These are phyloP conservation scores for Microbotryum silenes-acaulis DNA, from an alignment of 1,284 basidiomycete genomes.

Conservation along the genomic window DNA sequence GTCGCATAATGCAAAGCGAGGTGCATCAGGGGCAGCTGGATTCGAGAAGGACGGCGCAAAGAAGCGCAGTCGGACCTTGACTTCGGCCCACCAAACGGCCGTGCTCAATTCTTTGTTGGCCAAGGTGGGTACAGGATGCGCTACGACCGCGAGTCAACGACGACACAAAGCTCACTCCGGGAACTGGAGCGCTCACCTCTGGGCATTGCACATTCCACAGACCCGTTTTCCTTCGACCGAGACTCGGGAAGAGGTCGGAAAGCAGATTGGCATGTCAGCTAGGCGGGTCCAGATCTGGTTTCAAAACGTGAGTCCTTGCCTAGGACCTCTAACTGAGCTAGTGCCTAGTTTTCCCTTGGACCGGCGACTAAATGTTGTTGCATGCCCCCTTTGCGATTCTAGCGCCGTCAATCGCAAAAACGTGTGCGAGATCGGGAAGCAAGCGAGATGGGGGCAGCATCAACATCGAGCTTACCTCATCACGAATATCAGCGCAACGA, in stretches of 20 bases:
- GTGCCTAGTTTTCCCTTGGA: no score
- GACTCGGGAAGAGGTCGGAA: slow-evolving; percentile 71
- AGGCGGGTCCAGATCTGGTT: slow-evolving; percentile 67
- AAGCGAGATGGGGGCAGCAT: slow-evolving; percentile 11
- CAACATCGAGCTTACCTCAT: background rate
- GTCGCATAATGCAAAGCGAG: slow-evolving; percentile 2
- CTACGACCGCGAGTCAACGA: background rate
- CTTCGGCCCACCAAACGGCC: slow-evolving; percentile 72
- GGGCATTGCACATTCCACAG: slow-evolving; percentile 41
- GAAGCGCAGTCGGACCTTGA: slow-evolving; percentile 60
- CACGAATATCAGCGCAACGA: slow-evolving; percentile 6
- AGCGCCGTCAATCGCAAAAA: slow-evolving; percentile 32
- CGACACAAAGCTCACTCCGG: slow-evolving; percentile 6
- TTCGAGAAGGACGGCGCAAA: slow-evolving; percentile 20
- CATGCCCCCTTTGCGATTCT: background rate
- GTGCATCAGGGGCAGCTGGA: background rate
- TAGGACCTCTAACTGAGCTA: background rate
- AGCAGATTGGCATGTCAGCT: slow-evolving; percentile 70
- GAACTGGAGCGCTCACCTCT: background rate
- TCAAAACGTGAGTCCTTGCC: slow-evolving; percentile 28
- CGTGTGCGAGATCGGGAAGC: slow-evolving; percentile 28
- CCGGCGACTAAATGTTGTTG: background rate
- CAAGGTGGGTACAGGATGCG: slow-evolving; percentile 49
- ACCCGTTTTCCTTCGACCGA: slow-evolving; percentile 76
- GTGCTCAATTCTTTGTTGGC: slow-evolving; percentile 69